Evolutionary conservation across 345 rosid species (phyloP), one percentile per base, ranked within the genome.

Genomic region (Erodium maritimum): DNA sequence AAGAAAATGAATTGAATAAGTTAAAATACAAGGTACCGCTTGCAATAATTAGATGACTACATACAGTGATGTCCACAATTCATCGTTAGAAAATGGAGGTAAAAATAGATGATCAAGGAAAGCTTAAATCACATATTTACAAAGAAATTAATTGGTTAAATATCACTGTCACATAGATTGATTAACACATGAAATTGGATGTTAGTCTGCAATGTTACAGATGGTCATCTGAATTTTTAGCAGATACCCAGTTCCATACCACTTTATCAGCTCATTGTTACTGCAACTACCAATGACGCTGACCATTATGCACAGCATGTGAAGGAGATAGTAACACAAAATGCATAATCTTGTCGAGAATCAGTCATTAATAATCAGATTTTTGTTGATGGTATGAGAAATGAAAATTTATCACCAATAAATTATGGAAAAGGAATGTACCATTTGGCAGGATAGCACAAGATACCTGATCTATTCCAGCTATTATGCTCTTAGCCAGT

Each of bases 381-480:
- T 3, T 42, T 3, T 42, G 48, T 14, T 42, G 48, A 42, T 14
- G 48, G 48, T 10, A 12, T 13, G 48, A 3, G 37, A 29, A 29
- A 29, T 29, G 37, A 29, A 29, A 29, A 29, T 29, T 5, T 29
- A 29, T 29, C 8, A 29, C 5, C 37, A 0, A 42, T 13, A 11
- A 42, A 42, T 7, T 13, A 42, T 7, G 17, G 16, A 46, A 19
- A 21, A 64, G 52, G 18, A 56, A 66, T 24, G 12, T 46, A 59
- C 21, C 37, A 19, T 53, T 21, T 25, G 66, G 48, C 63, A 65
- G 56, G 24, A 54, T 60, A 63, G 48, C 63, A 65, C 66, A 52
- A 33, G 45, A 53, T 76, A 90, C 99, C 97, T 82, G 50, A 65
- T 87, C 93, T 52, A 74, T 76, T 65, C 99, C 97, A 69, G 91